Evolutionary conservation across 2,329 filamentous ascomycete species (phyloP).

Genomic region (Aspergillus amoenus): DNA sequence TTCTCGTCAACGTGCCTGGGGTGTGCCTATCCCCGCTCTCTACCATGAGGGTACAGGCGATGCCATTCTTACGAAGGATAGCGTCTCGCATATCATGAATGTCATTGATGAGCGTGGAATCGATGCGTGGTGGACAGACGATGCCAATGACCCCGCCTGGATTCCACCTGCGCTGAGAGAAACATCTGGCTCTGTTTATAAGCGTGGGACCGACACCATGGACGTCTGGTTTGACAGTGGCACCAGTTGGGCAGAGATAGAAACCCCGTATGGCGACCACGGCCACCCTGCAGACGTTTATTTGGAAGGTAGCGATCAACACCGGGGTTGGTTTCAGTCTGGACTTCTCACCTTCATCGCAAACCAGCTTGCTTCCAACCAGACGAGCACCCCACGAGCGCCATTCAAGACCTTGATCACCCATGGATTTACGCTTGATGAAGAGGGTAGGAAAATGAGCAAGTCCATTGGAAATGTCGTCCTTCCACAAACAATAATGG

Average conservation of each 20-base stretch:
- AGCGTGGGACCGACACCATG: conserved; percentile 90
- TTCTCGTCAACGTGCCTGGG: conserved; percentile 92
- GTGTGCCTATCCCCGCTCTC: conserved; percentile 89
- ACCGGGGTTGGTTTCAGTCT: conserved; percentile 98
- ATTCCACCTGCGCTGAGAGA: conserved; percentile 62
- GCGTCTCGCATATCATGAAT: conserved; percentile 79
- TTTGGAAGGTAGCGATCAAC: conserved; percentile 91
- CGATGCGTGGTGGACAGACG: conserved; percentile 94
- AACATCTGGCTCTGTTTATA: conserved; percentile 51
- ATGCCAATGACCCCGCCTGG: conserved; percentile 73
- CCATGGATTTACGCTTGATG: conserved; percentile 90
- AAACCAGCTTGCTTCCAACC: conserved; percentile 41
- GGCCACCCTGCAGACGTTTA: conserved; percentile 71
- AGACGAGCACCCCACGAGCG: conserved; percentile 45
- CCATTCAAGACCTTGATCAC: conserved; percentile 91
- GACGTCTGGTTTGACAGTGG: conserved; percentile 99
- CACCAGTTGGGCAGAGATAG: conserved; percentile 75
- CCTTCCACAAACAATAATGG: conserved; percentile 77
- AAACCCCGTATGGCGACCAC: conserved; percentile 29
- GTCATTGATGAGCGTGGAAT: conserved; percentile 75
- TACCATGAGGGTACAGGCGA: conserved; percentile 69
- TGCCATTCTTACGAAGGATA: conserved; percentile 75
- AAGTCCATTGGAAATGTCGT: conserved; percentile 93
- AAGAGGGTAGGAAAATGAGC: conserved; percentile 95
- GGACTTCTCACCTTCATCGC: conserved; percentile 85